phyloP scores from a whole-genome alignment of 257 asterid species.

The Avicennia marina region DNA sequence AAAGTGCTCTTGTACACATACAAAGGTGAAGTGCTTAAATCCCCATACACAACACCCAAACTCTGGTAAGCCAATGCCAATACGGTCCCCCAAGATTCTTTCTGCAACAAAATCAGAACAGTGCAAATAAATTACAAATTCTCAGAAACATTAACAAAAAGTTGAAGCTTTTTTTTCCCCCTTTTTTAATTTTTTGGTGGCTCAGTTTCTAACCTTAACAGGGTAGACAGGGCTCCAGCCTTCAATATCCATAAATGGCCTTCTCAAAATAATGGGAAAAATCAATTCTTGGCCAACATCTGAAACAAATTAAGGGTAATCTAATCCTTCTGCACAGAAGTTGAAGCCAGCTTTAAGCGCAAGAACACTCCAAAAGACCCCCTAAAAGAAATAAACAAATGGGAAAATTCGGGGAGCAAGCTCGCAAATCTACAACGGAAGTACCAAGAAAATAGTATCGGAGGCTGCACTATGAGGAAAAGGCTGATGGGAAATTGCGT shows the following conservation, averaged over 20 bases:
- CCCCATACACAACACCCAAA: slow-evolving; percentile 94
- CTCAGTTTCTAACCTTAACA: slow-evolving; percentile 59
- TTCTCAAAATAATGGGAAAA: slow-evolving; percentile 39
- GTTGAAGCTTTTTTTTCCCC: neutral
- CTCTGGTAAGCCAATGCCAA: slow-evolving; percentile 89
- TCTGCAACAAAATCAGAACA: slow-evolving; percentile 33
- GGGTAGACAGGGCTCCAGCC: slow-evolving; percentile 43
- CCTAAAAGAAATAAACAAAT: slow-evolving; percentile 7
- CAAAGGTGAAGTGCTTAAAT: slow-evolving; percentile 89
- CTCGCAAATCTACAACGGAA: slow-evolving; percentile 18
- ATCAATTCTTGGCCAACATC: slow-evolving; percentile 18
- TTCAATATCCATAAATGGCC: slow-evolving; percentile 77
- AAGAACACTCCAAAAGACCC: slow-evolving; percentile 2
- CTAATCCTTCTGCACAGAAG: no score
- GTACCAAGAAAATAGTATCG: slow-evolving; percentile 21
- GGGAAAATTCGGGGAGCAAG: slow-evolving; percentile 17
- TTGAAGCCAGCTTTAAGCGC: neutral
- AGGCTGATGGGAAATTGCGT: slow-evolving; percentile 38
- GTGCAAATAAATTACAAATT: neutral
- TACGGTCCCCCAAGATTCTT: slow-evolving; percentile 78
- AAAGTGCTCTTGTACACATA: slow-evolving; percentile 95
- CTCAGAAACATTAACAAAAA: neutral
- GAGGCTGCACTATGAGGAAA: slow-evolving; percentile 26
- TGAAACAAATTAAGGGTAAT: no score
- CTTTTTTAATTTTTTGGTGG: neutral